Base-by-base conservation (phyloP, 1,284 basidiomycete genomes). In the Cutaneotrichosporon curvatum region DNA sequence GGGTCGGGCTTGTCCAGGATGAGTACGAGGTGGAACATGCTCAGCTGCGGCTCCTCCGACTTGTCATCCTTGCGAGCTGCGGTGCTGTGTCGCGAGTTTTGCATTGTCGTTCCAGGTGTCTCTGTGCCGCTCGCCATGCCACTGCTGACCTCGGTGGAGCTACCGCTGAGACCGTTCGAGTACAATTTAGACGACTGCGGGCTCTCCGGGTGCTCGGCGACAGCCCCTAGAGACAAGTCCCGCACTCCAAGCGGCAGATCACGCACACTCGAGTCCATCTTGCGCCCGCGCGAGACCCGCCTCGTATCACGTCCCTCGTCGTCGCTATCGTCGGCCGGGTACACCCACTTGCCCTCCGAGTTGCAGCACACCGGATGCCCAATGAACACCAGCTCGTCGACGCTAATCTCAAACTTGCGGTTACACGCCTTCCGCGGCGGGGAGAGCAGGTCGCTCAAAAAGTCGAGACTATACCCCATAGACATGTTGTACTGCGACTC, bases 381-480 rank as follows among this genome's bases (percentile, higher is more conserved):
- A 33, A 97, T 78, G 65, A 97, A 97, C 2, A 83, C 86, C n/a
- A 97, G 77, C 60, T 92, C 85, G 61, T 97, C 91, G 18, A 96
- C 83, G 37, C 86, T 72, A 22, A 98, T 79, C 67, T 95, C 91
- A 63, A 96, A 97, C 63, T 89, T 89, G 65, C 90, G 87, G 69
- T 97, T 89, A 63, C 90, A 95, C 65, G 91, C 80, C 15, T 83
- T 78, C 23, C 75, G 73, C 37, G 83, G 80, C 0, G 91, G 90
- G 50, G 84, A 85, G 7, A 97, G 76, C 51, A 95, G 75, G 43
- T 79, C 80, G 20, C 87, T 86, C 25, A 97, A 77, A 59, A 90
- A 85, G 51, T 85, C 82, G 12, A 84, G 74, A 8, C 83, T 80
- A 68, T 88, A 95, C 4, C 85, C 86, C 30, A 97, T 78, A 16